phyloP scores from a whole-genome alignment of 1,284 basidiomycete genomes.

The Inonotus hispidus region DNA sequence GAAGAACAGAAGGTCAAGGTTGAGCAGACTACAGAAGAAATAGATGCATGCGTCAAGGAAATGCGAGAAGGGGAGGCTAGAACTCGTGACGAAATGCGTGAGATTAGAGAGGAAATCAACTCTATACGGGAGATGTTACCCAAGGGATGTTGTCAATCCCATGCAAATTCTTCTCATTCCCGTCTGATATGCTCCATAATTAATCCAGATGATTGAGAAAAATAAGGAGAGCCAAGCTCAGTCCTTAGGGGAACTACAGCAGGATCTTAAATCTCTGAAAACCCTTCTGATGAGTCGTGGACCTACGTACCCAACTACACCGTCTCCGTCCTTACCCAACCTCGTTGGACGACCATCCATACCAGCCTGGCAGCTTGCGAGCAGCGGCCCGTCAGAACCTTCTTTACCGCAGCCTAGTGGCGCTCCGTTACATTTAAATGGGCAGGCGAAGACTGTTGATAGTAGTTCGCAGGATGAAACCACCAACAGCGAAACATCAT shows the following conservation, averaged over 20 bases:
- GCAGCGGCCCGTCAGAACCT: background rate
- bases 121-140: constrained; percentile 89
- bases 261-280: constrained; percentile 94
- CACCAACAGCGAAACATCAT: background rate
- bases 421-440: background rate
- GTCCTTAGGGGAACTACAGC: constrained; percentile 81
- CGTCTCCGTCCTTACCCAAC: constrained; percentile 43
- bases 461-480: background rate
- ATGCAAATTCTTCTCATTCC: constrained; percentile 3
- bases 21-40: constrained; percentile 72
- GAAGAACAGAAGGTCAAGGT: constrained; percentile 82
- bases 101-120: constrained; percentile 88
- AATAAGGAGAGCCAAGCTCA: constrained; percentile 80
- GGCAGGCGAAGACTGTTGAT: background rate
- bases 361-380: constrained; percentile 82
- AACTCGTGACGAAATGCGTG: constrained; percentile 86
- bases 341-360: constrained; percentile 65
- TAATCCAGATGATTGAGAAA: constrained; percentile 84
- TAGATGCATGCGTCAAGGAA: constrained; percentile 72
- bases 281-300: constrained; percentile 82
- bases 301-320: constrained; percentile 44
- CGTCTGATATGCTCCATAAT: constrained; percentile 6
- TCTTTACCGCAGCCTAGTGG: background rate
- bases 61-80: constrained; percentile 76
- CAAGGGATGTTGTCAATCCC: constrained; percentile 48